Conservation (phyloP, 345 rosid genomes). For the Clausena lansium region DNA sequence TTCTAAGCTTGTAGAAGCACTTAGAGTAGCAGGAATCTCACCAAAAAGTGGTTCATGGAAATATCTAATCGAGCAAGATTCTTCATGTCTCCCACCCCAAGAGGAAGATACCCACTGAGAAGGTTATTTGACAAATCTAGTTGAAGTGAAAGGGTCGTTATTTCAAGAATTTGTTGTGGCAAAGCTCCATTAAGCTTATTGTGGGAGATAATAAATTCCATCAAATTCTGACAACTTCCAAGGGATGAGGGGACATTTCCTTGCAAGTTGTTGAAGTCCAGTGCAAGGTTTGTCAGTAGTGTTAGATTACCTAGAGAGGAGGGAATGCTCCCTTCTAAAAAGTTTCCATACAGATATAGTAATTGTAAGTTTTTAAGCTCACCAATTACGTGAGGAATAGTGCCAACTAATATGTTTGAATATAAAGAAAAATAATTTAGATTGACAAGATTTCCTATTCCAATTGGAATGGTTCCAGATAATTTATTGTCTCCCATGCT, state of each 20-base stretch:
- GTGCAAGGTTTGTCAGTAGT: not conserved
- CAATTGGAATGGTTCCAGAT: not conserved
- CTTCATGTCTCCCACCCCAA: slow-evolving; percentile 6
- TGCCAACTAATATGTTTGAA: slow-evolving; percentile 3
- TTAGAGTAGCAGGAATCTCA: slow-evolving; percentile 10
- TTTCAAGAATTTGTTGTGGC: slow-evolving; percentile 4
- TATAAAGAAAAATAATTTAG: not conserved
- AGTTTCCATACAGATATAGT: not conserved
- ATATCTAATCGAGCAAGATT: not conserved
- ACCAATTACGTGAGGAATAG: slow-evolving; percentile 4
- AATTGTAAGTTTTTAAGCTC: not conserved
- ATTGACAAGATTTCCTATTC: slow-evolving; percentile 24
- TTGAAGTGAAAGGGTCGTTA: not conserved
- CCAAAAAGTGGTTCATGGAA: slow-evolving; percentile 13
- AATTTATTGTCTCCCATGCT: not conserved
- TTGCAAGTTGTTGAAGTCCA: not conserved
- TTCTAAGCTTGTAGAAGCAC: slow-evolving; percentile 2
- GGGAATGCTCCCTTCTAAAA: slow-evolving; percentile 15
- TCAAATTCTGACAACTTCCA: slow-evolving; percentile 2
- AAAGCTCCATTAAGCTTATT: slow-evolving; percentile 15
- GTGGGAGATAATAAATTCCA: not conserved
- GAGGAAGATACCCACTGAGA: slow-evolving; percentile 11
- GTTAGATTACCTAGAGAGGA: not conserved
- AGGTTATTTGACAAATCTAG: not conserved
- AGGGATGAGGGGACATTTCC: slow-evolving; percentile 15